These are phyloP conservation scores for Ziziphus jujuba DNA, from an alignment of 306 rosid species.

Conservation along the genomic window DNA sequence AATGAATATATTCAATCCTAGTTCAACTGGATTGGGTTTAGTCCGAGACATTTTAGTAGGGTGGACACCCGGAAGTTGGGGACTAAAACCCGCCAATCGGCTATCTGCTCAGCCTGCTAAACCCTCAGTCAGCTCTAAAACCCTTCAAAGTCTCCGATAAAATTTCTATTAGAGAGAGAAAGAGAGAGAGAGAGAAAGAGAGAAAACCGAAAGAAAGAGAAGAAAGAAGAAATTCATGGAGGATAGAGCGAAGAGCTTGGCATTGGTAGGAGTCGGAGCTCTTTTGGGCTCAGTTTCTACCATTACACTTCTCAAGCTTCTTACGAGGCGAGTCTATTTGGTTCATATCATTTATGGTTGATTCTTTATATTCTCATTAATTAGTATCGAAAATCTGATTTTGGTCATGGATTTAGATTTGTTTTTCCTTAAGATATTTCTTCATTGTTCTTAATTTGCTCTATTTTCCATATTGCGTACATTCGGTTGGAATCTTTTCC, in stretches of 20 bases:
- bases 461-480: not conserved
- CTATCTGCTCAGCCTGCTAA: too few species aligned
- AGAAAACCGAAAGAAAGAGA: not conserved
- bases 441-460: not conserved
- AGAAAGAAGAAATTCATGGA: constrained; percentile 22
- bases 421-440: not conserved
- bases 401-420: not conserved
- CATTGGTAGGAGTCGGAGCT: constrained; percentile 69
- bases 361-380: too few species aligned
- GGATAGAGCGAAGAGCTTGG: constrained; percentile 57
- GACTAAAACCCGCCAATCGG: too few species aligned
- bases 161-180: not conserved
- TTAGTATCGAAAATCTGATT: not conserved
- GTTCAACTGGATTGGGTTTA: too few species aligned
- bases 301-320: constrained; percentile 58
- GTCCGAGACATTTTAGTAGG: too few species aligned
- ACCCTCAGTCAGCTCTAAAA: not conserved
- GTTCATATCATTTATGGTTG: not conserved
- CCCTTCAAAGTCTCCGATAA: not conserved
- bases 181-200: not conserved
- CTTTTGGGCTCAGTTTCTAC: constrained; percentile 80
- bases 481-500: not conserved
- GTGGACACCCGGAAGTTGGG: too few species aligned
- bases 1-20: too few species aligned
- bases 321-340: constrained; percentile 49